Base-by-base conservation (phyloP, 202 grass and related monocot genomes). In the Dendrocalamus latiflorus region DNA sequence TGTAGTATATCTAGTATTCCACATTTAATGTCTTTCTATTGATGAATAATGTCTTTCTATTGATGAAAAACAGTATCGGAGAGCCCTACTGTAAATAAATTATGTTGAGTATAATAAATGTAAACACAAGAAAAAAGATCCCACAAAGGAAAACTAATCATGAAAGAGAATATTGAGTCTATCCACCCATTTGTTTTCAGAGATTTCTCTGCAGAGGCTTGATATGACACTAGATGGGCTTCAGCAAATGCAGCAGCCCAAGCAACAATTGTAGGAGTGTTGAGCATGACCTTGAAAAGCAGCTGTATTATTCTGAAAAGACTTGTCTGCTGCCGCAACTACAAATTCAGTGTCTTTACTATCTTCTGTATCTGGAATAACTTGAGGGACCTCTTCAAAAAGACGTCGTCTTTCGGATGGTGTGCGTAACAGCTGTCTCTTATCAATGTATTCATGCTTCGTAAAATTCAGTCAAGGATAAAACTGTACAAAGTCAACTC, bases 381-480 rank as follows among this genome's bases (percentile, higher is more conserved):
- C 81, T 83, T 18, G 79, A 61, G 93, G 96, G 45, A 90, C 83
- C 86, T 93, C 93, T 86, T 93, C 90, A 79, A 95, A 81, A 60
- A 90, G 87, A 58, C 89, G 91, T 45, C 83, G 81, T 71, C 91
- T 80, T 91, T 98, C 93, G 10, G 81, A 84, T 83, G 87, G 83
- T 45, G 80, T 76, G 2, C 77, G 45, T 24, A 98, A 86, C 59
- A 87, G 79, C 9, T 82, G 71, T 87, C 81, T 93, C 91, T 77
- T 87, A 36, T 90, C 86, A 56, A 94, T 89, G 80, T 85, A 85
- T 28, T 86, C 84, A 78, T 65, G 33, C 83, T 80, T 79, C 6
- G 93, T 92, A 86, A 61, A 87, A 75, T 47, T 66, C 20, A 79
- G 89, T 95, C 68, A 98, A 98, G 93, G 85, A 91, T 79, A 90